These are phyloP conservation scores for Talaromyces marneffei DNA, from an alignment of 2,329 filamentous ascomycete species.

Conservation along the genomic window DNA sequence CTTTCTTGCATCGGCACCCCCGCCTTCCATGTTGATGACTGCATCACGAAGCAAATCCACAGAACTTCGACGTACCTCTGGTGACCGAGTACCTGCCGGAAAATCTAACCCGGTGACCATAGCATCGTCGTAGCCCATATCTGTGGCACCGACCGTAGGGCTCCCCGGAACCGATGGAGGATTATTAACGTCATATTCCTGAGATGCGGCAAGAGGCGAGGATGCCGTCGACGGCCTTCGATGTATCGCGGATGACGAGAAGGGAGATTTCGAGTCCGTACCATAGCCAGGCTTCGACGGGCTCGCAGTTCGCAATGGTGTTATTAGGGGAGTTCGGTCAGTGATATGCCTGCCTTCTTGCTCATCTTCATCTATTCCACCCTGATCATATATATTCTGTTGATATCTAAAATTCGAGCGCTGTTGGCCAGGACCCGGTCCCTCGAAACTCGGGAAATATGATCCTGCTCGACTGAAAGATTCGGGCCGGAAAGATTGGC, in stretches of 20 bases:
- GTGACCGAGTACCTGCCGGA: constrained; percentile 26
- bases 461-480: constrained; percentile 13
- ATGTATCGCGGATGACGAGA: constrained; percentile 19
- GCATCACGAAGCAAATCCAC: constrained; percentile 31
- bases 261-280: constrained; percentile 26
- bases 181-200: constrained; percentile 59
- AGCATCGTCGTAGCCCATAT: constrained; percentile 51
- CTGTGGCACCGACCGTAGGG: constrained; percentile 48
- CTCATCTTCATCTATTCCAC: constrained; percentile 21
- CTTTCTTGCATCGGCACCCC: background rate
- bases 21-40: constrained; percentile 42
- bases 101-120: constrained; percentile 43
- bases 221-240: constrained; percentile 26
- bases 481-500: constrained; percentile 34
- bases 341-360: constrained; percentile 33
- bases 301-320: constrained; percentile 26
- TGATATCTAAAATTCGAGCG: constrained; percentile 7
- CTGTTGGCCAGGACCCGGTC: constrained; percentile 6
- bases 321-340: constrained; percentile 53
- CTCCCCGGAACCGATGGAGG: constrained; percentile 58
- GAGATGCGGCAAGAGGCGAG: constrained; percentile 21
- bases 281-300: constrained; percentile 31
- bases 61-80: constrained; percentile 31
- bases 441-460: constrained; percentile 9
- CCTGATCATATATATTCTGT: constrained; percentile 6